Base-by-base conservation (phyloP, 129 eudicot genomes). In the Arctium minus region DNA sequence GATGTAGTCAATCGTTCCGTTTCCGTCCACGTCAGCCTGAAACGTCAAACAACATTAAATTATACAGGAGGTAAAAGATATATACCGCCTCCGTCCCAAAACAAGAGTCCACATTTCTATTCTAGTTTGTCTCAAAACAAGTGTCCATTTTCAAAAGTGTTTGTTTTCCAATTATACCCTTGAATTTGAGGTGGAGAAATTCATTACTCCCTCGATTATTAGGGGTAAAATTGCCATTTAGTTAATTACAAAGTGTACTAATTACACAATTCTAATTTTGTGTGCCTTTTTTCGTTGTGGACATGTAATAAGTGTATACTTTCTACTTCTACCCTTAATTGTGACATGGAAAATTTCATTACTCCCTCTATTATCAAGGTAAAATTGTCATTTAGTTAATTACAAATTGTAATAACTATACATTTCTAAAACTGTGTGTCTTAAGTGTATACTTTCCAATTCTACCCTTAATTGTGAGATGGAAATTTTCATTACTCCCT, bases 21-120 rank as follows among this genome's bases (percentile, higher is more conserved):
- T 82, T 56, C 92, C 92, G 72, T 89, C 92, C 68, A 86, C 92
- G 42, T 89, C 92, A 77, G 92, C 92, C 92, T 89, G 88, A 74
- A 79, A 77, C 15, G 8, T 39, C 18, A 18, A 75, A 48, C 29
- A 80, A 71, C 5, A n/a, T 31, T 33, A 71, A 9, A 12, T 22
- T 56, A 81, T 73, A 60, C 48, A 9, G 2, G 30, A 68, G 4
- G 17, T 3, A 39, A 62, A 60, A 60, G 46, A 27, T 38, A 39
- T 18, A 33, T 18, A 12, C 8, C 27, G 27, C 65, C 6, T 56
- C 18, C 27, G 27, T 15, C 65, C 7, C 65, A 56, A 56, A 17
- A 56, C 15, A 56, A 15, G 27, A 0, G 22, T 17, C 18, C 27
- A 4, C 27, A 22, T 22, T 22, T 22, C 27, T 22, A 22, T 22